Conservation (phyloP, 2,329 filamentous ascomycete genomes). For the Sporothrix protearum region DNA sequence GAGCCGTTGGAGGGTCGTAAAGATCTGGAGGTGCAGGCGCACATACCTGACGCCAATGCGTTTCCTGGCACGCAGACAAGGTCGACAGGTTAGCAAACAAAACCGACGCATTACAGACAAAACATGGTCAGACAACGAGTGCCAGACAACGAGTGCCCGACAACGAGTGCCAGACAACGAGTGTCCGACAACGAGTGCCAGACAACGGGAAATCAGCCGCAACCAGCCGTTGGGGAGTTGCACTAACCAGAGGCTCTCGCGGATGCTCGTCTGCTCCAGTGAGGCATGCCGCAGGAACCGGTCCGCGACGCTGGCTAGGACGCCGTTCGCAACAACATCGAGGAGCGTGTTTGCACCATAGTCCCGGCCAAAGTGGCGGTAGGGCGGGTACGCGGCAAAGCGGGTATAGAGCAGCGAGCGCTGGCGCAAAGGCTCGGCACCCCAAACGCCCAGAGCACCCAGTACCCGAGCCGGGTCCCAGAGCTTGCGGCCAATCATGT, state of each 20-base stretch:
- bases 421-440: constrained; percentile 51
- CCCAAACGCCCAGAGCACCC: constrained; percentile 48
- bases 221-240: neutral
- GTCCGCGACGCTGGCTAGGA: constrained; percentile 41
- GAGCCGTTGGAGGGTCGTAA: constrained; percentile 51
- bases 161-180: no score
- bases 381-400: constrained; percentile 49
- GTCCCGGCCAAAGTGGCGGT: constrained; percentile 40
- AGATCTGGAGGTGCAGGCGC: constrained; percentile 50
- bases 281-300: constrained; percentile 35
- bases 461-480: constrained; percentile 37
- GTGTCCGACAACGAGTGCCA: no score
- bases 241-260: constrained; percentile 31
- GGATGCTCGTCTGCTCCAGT: constrained; percentile 26
- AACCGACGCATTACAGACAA: neutral
- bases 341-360: constrained; percentile 35
- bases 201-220: neutral
- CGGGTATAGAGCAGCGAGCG: constrained; percentile 55
- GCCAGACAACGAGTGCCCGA: no score
- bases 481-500: constrained; percentile 43
- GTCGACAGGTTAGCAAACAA: neutral
- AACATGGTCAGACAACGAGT: no score
- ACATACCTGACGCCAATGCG: constrained; percentile 36
- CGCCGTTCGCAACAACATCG: constrained; percentile 38
- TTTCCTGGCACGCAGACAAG: constrained; percentile 22